phyloP scores from a whole-genome alignment of 768 basidiomycete genomes.

The Chalciporus sphaerocephalus region DNA sequence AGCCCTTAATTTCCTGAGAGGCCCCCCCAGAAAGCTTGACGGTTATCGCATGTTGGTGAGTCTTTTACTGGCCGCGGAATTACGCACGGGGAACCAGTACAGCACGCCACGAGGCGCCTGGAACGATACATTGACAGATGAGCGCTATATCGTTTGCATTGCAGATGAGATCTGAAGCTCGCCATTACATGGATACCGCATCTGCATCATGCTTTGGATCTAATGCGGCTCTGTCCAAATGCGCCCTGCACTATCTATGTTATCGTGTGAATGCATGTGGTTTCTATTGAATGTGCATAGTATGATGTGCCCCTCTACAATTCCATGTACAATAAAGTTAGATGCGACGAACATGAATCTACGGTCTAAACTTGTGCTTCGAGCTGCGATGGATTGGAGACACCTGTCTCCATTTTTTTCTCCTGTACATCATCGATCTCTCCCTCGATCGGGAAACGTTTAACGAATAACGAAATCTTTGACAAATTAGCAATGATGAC shows the following conservation, averaged over 20 bases:
- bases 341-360: constrained; percentile 4
- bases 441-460: constrained; percentile 23
- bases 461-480: constrained; percentile 30
- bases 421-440: constrained; percentile 17
- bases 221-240: background rate
- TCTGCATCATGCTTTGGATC: background rate
- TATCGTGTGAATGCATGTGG: background rate
- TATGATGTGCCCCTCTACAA: constrained; percentile 10
- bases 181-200: background rate
- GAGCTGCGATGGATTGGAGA: constrained; percentile 5
- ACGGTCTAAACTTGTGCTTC: constrained; percentile 16
- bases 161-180: constrained; percentile 10
- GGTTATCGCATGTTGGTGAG: constrained; percentile 13
- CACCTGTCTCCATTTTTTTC: constrained; percentile 10
- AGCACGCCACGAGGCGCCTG: constrained; percentile 7
- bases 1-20: constrained; percentile 9
- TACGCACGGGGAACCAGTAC: constrained; percentile 10
- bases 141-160: constrained; percentile 7
- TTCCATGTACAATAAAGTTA: constrained; percentile 17
- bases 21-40: constrained; percentile 11
- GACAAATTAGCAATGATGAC: constrained; percentile 6
- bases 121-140: constrained; percentile 4
- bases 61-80: constrained; percentile 23
- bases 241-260: background rate
- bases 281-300: background rate